Evolutionary conservation across 2,329 filamentous ascomycete genomes (phyloP), one percentile per base, ranked within the genome.

Genomic region (Pseudogymnoascus sp.): DNA sequence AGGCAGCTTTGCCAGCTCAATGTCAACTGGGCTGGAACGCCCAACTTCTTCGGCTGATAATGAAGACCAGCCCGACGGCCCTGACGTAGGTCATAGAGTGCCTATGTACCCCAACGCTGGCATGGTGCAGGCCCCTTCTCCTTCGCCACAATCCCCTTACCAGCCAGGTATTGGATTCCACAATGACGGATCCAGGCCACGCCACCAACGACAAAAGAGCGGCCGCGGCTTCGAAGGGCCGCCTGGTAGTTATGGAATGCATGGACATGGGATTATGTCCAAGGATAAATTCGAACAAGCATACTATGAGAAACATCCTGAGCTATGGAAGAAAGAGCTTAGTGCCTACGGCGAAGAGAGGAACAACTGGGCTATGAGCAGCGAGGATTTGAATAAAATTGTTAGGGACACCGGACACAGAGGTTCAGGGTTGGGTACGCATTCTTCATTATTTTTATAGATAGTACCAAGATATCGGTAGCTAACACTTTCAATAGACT

Each of bases 71-170:
- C 58, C 58, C 11, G 93, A 92, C 22, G 96, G 97, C 69, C 92
- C 92, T 2, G 90, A 95, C 72, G 94, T 97, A 68, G 93, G 93
- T 58, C 85, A 90, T 70, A 89, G 92, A 71, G 93, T 99, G 39
- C 94, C 94, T 59, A 94, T 99, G 90, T 89, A 94, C 72, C 89
- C 88, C 61, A 85, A 94, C 73, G 90, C 94, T 45, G 94, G 94
- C 65, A 93, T 97, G 73, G 94, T 97, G 8, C 94, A 99, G 77
- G 94, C 94, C 12, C 94, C 94, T 2, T 94, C 92, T 2, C 92
- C 92, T 1, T 84, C 86, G 2, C 88, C 87, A 7, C 68, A 67
- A 55, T 65, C 67, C 23, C 68, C 66, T 19, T 71, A 66, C 60
- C 58, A 66, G 16, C 62, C 67, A 30, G 71, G 71, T 9, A 75